A percentile compares a stretch with the other conserved stretches of the same genome.
phyloP scores from a whole-genome alignment of 768 basidiomycete genomes.

The Cystofilobasidium bisporidii region DNA sequence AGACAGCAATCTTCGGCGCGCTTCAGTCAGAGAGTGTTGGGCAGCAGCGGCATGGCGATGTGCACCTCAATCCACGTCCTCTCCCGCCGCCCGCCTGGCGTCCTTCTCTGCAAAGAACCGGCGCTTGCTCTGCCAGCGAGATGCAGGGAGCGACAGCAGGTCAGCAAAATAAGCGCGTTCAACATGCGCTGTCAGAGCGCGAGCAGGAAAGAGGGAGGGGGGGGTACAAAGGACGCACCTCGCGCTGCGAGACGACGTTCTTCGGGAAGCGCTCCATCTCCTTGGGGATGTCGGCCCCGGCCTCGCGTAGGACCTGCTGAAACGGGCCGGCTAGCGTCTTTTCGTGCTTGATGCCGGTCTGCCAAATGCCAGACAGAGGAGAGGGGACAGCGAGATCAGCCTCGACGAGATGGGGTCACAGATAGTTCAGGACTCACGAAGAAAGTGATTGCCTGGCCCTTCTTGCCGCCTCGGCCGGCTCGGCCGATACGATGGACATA shows the following conservation, averaged over 20 bases:
- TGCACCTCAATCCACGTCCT: background rate
- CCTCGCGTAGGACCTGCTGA: slow-evolving; percentile 77
- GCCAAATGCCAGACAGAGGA: too few species aligned
- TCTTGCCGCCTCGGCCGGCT: slow-evolving; percentile 28
- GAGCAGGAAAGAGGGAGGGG: too few species aligned
- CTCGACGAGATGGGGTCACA: background rate
- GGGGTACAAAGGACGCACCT: too few species aligned
- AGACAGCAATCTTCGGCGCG: too few species aligned
- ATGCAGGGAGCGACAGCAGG: slow-evolving; percentile 16
- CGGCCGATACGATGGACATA: slow-evolving; percentile 30
- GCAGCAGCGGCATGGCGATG: too few species aligned
- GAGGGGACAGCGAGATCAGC: background rate
- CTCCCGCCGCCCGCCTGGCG: background rate
- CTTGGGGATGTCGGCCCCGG: slow-evolving; percentile 58
- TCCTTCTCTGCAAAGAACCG: slow-evolving; percentile 7
- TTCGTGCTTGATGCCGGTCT: slow-evolving; percentile 78
- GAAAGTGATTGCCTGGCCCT: slow-evolving; percentile 29
- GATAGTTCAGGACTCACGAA: slow-evolving; percentile 9
- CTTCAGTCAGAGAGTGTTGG: background rate
- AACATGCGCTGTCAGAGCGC: too few species aligned
- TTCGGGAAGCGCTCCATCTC: slow-evolving; percentile 79
- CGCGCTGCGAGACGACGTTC: slow-evolving; percentile 54
- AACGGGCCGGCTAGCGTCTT: slow-evolving; percentile 80
- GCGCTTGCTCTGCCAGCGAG: background rate
- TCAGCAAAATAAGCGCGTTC: too few species aligned